These are phyloP conservation scores for Isatis lusitanica DNA, from an alignment of 441 rosid genomes.

Conservation along the genomic window DNA sequence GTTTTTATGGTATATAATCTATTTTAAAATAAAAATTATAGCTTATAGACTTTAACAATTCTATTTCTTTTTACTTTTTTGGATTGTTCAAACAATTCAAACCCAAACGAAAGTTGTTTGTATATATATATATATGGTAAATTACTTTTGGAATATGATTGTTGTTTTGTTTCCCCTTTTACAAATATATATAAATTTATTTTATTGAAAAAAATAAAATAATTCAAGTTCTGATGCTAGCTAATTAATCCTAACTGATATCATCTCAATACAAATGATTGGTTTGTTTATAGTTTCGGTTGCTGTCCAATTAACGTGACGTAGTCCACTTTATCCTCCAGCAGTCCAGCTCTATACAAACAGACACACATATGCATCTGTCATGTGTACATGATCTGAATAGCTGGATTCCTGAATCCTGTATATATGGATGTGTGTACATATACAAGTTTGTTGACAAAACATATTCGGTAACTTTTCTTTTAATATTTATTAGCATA, in stretches of 20 bases:
- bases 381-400: neutral
- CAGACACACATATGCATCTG: slow-evolving; percentile 20
- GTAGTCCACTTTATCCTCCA: slow-evolving; percentile 7
- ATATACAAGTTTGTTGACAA: neutral
- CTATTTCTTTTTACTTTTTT: no score
- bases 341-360: neutral
- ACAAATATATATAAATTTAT: no score
- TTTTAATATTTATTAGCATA: neutral
- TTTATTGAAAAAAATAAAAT: no score
- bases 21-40: no score
- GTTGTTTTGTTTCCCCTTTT: no score
- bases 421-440: neutral
- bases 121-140: no score
- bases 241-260: neutral
- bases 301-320: slow-evolving; percentile 7
- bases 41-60: no score
- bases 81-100: no score
- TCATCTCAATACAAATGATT: slow-evolving; percentile 16
- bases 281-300: neutral
- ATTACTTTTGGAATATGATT: no score
- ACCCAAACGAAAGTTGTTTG: no score
- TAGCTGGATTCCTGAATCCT: neutral
- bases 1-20: no score
- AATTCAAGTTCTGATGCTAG: neutral
- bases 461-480: neutral